Evolutionary conservation across 140 eudicot species (phyloP).

Genomic region (Bidens hawaiensis): DNA sequence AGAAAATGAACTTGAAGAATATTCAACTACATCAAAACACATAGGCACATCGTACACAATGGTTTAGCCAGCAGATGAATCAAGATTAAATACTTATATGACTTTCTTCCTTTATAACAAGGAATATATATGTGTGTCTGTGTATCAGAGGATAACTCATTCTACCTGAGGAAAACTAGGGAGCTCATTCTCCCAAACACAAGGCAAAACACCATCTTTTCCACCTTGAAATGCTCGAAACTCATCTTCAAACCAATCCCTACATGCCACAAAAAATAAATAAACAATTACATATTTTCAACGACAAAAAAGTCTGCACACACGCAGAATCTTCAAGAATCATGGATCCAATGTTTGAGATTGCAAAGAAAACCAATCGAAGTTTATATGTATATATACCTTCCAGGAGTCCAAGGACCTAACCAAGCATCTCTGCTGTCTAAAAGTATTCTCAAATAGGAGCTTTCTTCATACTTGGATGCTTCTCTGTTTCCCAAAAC

Average conservation of each 20-base stretch:
- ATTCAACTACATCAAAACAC: not conserved
- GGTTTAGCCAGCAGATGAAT: too few relatives aligned
- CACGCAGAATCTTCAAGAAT: conserved; percentile 8
- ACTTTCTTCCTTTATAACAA: not conserved
- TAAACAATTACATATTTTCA: not conserved
- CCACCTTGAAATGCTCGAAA: conserved; percentile 98
- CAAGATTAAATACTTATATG: too few relatives aligned
- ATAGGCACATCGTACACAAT: not conserved
- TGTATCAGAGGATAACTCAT: conserved; percentile 6
- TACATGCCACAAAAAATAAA: conserved; percentile 27
- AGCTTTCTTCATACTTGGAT: conserved; percentile 81
- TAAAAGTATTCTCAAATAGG: conserved; percentile 85
- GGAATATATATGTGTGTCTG: too few relatives aligned
- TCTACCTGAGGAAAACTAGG: conserved; percentile 92
- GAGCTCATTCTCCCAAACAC: conserved; percentile 91
- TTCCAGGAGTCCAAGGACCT: conserved; percentile 99
- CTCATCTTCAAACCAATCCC: conserved; percentile 99
- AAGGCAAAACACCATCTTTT: conserved; percentile 85
- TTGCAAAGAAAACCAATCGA: not conserved
- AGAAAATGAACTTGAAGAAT: not conserved
- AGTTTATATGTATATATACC: conserved; percentile 37
- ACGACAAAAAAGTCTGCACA: not conserved
- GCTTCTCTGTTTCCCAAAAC: conserved; percentile 59
- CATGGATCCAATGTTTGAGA: not conserved
- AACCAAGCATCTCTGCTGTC: conserved; percentile 96